These are phyloP conservation scores for Crotalaria pallida DNA, from an alignment of 306 rosid species.

Conservation along the genomic window DNA sequence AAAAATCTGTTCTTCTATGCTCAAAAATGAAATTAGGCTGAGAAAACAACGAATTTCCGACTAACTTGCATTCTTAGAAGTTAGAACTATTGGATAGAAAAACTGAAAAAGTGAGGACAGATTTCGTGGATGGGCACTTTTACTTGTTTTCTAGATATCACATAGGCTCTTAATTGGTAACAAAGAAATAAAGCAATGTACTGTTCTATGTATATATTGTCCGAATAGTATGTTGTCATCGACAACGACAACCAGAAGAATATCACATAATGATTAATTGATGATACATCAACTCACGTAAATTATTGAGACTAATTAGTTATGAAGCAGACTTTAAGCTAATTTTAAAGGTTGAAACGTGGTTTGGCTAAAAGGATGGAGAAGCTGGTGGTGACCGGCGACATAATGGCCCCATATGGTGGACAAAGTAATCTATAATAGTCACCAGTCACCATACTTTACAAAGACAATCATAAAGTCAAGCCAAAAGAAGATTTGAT, in stretches of 20 bases:
- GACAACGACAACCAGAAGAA: not conserved
- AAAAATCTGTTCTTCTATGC: too few species aligned
- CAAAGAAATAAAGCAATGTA: not conserved
- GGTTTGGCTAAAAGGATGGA: not conserved
- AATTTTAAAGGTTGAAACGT: not conserved
- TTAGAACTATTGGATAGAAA: too few species aligned
- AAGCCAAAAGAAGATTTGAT: conserved; percentile 30
- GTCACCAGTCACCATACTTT: conserved; percentile 31
- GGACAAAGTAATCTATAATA: conserved; percentile 25
- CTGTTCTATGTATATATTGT: not conserved
- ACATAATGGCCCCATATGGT: conserved; percentile 25
- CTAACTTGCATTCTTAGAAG: too few species aligned
- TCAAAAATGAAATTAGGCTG: too few species aligned
- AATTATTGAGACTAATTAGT: not conserved
- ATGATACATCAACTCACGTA: not conserved
- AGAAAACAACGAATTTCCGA: too few species aligned
- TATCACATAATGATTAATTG: not conserved
- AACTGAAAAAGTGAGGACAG: too few species aligned
- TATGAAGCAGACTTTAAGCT: not conserved
- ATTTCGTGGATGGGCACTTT: too few species aligned
- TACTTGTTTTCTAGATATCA: too few species aligned
- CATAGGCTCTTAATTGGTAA: not conserved
- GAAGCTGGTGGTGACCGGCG: not conserved
- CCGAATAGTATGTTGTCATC: not conserved
- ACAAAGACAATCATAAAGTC: conserved; percentile 30